phyloP scores from a whole-genome alignment of 2,329 filamentous ascomycete species.

The Pseudocercospora ulei region DNA sequence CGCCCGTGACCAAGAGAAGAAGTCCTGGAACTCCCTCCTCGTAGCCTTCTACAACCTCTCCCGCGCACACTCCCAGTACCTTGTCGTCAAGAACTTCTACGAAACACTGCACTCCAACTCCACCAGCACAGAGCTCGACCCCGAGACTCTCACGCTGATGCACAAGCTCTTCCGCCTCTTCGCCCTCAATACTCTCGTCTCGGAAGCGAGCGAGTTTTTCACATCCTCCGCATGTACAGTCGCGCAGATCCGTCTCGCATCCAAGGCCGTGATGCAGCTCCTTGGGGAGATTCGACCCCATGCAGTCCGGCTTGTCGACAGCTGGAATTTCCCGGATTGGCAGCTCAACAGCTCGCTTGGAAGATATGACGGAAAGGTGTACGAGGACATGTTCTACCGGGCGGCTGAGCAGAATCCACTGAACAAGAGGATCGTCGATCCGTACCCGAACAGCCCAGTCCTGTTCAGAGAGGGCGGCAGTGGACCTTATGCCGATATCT shows the following conservation, averaged over 20 bases:
- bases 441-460: slow-evolving; percentile 55
- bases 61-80: slow-evolving; percentile 66
- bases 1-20: slow-evolving; percentile 64
- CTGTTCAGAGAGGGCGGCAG: slow-evolving; percentile 52
- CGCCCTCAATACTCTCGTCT: slow-evolving; percentile 57
- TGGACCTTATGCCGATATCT: slow-evolving; percentile 26
- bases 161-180: slow-evolving; percentile 59
- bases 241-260: slow-evolving; percentile 61
- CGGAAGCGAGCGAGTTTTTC: slow-evolving; percentile 63
- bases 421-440: slow-evolving; percentile 61
- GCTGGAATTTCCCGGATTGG: slow-evolving; percentile 71
- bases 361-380: slow-evolving; percentile 62
- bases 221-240: slow-evolving; percentile 58
- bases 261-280: slow-evolving; percentile 58
- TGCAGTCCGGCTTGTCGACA: slow-evolving; percentile 59
- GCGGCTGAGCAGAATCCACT: slow-evolving; percentile 64
- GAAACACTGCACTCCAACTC: slow-evolving; percentile 51
- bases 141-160: slow-evolving; percentile 50
- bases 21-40: slow-evolving; percentile 65
- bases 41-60: slow-evolving; percentile 69
- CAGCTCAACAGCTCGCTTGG: slow-evolving; percentile 63
- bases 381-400: slow-evolving; percentile 65
- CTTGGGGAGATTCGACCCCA: slow-evolving; percentile 64
- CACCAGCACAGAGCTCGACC: slow-evolving; percentile 48
- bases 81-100: slow-evolving; percentile 73